Evolutionary conservation across 352 stramenopile genomes (phyloP).

Genomic region (Aphanomyces cochlioides): DNA sequence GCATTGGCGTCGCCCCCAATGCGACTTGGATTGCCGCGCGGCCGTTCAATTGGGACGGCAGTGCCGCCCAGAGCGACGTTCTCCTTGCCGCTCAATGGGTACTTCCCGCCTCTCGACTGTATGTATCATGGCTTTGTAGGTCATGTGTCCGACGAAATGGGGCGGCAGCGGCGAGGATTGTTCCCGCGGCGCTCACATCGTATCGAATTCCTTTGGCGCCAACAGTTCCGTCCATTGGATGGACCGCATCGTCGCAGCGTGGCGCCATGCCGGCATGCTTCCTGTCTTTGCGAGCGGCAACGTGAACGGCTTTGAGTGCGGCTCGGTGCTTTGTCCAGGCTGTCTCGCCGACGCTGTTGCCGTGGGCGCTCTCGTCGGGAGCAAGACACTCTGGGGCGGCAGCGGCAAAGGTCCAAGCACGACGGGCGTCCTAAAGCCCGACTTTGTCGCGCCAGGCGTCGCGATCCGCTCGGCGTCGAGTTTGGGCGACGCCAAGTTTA

Average conservation of each 20-base stretch:
- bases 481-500: constrained; percentile 52
- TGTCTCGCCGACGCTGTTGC: constrained; percentile 51
- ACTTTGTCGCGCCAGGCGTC: constrained; percentile 67
- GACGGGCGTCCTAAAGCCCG: constrained; percentile 54
- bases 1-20: constrained; percentile 54
- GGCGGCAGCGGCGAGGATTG: constrained; percentile 49
- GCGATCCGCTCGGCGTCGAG: constrained; percentile 64
- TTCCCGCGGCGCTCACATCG: constrained; percentile 52
- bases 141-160: constrained; percentile 50
- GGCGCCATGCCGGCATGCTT: constrained; percentile 13
- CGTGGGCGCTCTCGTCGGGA: constrained; percentile 58
- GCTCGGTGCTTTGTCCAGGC: constrained; percentile 63
- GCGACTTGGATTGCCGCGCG: constrained; percentile 67
- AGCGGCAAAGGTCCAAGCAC: constrained; percentile 59
- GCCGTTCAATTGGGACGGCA: constrained; percentile 57
- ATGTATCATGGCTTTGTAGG: background rate
- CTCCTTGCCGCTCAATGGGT: constrained; percentile 63
- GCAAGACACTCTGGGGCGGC: constrained; percentile 56
- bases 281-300: constrained; percentile 58
- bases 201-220: constrained; percentile 67
- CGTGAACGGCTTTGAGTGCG: constrained; percentile 67
- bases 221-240: constrained; percentile 33
- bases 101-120: constrained; percentile 26
- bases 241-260: constrained; percentile 21
- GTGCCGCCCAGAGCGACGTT: constrained; percentile 66